These are phyloP conservation scores for Friedmanniomyces endolithicus DNA, from an alignment of 495 filamentous ascomycete species.

Conservation along the genomic window DNA sequence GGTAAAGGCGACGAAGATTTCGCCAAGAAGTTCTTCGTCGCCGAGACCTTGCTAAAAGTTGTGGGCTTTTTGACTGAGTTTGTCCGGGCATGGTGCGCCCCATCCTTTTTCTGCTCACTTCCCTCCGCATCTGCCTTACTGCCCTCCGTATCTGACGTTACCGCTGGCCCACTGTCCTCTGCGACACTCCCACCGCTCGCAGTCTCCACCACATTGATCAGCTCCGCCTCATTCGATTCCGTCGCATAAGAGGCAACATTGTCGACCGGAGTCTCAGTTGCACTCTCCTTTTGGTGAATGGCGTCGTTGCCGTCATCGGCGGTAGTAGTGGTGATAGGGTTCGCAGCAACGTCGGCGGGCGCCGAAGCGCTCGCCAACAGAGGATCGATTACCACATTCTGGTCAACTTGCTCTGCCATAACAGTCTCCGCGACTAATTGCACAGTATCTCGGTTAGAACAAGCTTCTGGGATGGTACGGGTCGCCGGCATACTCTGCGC, in stretches of 20 bases:
- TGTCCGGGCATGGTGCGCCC: constrained; percentile 49
- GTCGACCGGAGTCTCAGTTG: not conserved
- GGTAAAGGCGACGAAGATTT: constrained; percentile 36
- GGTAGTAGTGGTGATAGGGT: constrained; percentile 42
- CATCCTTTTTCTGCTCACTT: constrained; percentile 37
- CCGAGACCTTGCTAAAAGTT: constrained; percentile 90
- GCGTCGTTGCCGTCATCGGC: constrained; percentile 43
- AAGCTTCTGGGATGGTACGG: not conserved
- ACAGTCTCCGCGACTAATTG: constrained; percentile 51
- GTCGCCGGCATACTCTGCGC: not conserved
- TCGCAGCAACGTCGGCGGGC: constrained; percentile 62
- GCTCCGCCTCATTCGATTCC: not conserved
- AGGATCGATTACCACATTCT: constrained; percentile 70
- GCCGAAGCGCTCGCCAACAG: constrained; percentile 60
- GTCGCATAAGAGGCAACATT: not conserved
- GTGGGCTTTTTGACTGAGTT: constrained; percentile 68
- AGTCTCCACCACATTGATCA: not conserved
- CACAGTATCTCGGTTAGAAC: not conserved
- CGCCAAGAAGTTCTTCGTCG: constrained; percentile 77
- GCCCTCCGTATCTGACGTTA: constrained; percentile 58
- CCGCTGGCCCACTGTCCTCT: constrained; percentile 32
- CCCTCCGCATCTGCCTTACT: constrained; percentile 31
- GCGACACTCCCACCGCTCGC: not conserved
- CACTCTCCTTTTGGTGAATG: not conserved
- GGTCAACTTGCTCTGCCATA: constrained; percentile 68